Percentiles rank a stretch among this genome's conserved stretches.
These are phyloP conservation scores for Zygosaccharomyces sapae DNA, from an alignment of 1,139 yeast genomes.

Conservation along the genomic window DNA sequence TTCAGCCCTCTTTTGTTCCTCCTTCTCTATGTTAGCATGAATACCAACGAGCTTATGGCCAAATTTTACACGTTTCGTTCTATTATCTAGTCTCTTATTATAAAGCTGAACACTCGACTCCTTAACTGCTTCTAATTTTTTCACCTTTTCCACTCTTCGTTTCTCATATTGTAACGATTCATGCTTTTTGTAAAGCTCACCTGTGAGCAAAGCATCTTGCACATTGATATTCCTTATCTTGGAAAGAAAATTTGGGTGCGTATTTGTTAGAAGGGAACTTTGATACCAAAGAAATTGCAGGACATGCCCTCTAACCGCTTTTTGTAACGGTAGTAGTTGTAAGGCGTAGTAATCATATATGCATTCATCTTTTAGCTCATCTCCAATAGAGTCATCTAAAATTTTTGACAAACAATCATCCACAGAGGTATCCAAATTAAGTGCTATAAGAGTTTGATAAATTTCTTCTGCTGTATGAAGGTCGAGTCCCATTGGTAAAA, in stretches of 20 bases:
- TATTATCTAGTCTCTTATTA: constrained; percentile 35
- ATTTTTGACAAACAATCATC: constrained; percentile 31
- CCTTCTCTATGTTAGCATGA: constrained; percentile 60
- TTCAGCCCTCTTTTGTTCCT: constrained; percentile 69
- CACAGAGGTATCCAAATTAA: constrained; percentile 37
- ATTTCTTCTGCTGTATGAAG: constrained; percentile 57
- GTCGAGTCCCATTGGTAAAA: constrained; percentile 71
- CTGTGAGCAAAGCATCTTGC: constrained; percentile 45
- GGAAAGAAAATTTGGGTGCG: constrained; percentile 74
- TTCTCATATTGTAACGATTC: constrained; percentile 35
- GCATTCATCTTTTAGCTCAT: constrained; percentile 35
- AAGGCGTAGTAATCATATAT: constrained; percentile 45
- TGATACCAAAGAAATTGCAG: constrained; percentile 63
- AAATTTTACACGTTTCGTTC: constrained; percentile 44
- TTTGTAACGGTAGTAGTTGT: constrained; percentile 58
- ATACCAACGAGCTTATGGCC: constrained; percentile 40
- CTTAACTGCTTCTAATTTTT: constrained; percentile 34
- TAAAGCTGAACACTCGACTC: constrained; percentile 33
- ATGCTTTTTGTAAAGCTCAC: constrained; percentile 36
- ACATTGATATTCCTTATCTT: constrained; percentile 55
- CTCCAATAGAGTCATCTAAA: constrained; percentile 31
- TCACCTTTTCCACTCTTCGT: constrained; percentile 33
- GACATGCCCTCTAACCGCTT: constrained; percentile 60
- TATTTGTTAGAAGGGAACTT: constrained; percentile 60
- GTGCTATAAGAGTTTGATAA: constrained; percentile 43